Base-by-base conservation (phyloP, 805 yeast species). In the Lipomyces yamanashiensis region DNA sequence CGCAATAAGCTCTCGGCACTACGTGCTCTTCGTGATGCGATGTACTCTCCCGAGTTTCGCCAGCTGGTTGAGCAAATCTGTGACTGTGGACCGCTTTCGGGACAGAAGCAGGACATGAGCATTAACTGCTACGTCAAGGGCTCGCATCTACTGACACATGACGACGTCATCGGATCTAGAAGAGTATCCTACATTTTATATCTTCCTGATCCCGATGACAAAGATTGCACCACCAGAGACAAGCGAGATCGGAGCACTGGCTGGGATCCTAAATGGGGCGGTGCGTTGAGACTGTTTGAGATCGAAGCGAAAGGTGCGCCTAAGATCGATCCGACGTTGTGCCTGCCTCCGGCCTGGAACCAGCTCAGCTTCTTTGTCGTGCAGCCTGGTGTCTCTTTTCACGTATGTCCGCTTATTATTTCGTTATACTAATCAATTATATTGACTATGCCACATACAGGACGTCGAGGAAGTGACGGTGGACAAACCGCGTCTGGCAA, bases 391-490 rank as follows among this genome's bases (percentile, higher is more conserved):
- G 83, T 88, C 54, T 89, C 97, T 1, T 95, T 95, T 82, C 99
- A 95, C 75, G 64, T 61, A 41, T 33, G 64, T 43, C 13, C 10
- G 12, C 9, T 0, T 33, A 13, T 7, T 50, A 9, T 45, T 23
- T 13, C 19, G 15, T 15, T n/a, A 33, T 13, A 9, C 17, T 23
- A 28, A 13, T 10, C 13, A 23, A 28, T 34, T 15, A 23, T 4
- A 23, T n/a, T 52, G 40, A 23, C 15, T 7, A 37, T 15, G 2
- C 5, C 28, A 28, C 28, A 28, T 0, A 19, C 47, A 60, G 64
- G 99, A 96, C 71, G 99, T 95, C 12, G 98, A 96, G 77, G 99
- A 95, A 75, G 99, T 96, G 0, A 83, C 87, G 65, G 96, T 87
- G 1, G 96, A 92, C 73, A 90, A 88, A 73, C 96, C 92, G 67